phyloP scores from a whole-genome alignment of 495 filamentous ascomycete genomes.

The Oleoguttula mirabilis region DNA sequence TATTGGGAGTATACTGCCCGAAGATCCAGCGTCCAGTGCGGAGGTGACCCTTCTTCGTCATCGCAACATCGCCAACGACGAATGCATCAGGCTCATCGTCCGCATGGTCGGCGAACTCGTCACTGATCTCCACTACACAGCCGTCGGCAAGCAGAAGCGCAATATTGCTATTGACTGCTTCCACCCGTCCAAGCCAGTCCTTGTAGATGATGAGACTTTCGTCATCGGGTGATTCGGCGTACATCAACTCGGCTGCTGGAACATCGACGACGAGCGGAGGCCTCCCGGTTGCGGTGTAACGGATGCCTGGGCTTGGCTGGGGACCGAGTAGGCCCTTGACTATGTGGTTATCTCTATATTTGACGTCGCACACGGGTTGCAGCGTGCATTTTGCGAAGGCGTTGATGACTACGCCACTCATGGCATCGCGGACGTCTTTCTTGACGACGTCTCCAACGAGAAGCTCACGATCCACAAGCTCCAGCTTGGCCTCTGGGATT shows the following conservation, averaged over 20 bases:
- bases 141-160: conserved; percentile 26
- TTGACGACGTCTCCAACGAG: conserved; percentile 34
- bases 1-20: conserved; percentile 36
- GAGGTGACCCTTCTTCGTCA: conserved; percentile 40
- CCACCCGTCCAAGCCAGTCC: conserved; percentile 30
- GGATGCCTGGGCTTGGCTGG: not conserved
- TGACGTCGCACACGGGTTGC: conserved; percentile 12
- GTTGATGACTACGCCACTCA: conserved; percentile 33
- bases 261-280: conserved; percentile 6
- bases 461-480: conserved; percentile 28
- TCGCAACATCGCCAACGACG: conserved; percentile 36
- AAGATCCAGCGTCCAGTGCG: conserved; percentile 38
- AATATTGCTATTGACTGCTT: conserved; percentile 21
- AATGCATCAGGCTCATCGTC: conserved; percentile 15
- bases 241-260: conserved; percentile 9
- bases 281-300: not conserved
- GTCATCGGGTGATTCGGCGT: conserved; percentile 4
- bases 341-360: not conserved
- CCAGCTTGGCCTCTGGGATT: conserved; percentile 23
- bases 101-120: conserved; percentile 21
- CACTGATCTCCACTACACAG: conserved; percentile 29
- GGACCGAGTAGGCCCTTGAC: conserved; percentile 7
- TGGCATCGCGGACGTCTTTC: conserved; percentile 23
- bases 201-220: conserved; percentile 29
- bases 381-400: conserved; percentile 22